Conservation (phyloP, 1,139 yeast genomes). For the Taiozyma sp. region DNA sequence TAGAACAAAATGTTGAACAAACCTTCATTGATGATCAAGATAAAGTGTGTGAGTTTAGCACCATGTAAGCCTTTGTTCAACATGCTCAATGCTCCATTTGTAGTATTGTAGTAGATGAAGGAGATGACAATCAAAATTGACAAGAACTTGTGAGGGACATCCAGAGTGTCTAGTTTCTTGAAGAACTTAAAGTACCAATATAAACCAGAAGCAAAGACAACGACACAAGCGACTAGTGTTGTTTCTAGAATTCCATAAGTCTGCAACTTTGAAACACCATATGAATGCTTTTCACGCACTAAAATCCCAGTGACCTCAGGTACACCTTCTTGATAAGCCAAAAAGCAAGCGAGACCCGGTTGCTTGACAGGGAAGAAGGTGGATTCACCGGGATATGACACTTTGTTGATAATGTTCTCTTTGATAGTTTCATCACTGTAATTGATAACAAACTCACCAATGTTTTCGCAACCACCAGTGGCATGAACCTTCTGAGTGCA, state of each 20-base stretch:
- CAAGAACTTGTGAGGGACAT: neutral
- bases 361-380: neutral
- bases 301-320: neutral
- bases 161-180: neutral
- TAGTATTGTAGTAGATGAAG: neutral
- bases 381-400: neutral
- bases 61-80: neutral
- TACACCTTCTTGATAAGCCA: conserved; percentile 3
- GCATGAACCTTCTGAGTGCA: neutral
- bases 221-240: neutral
- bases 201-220: neutral
- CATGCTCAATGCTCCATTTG: neutral
- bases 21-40: neutral
- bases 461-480: neutral
- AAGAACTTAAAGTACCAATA: neutral
- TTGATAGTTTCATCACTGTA: neutral
- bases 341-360: conserved; percentile 1
- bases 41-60: neutral
- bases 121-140: neutral
- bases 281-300: neutral
- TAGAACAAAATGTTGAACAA: neutral
- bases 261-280: neutral
- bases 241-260: neutral
- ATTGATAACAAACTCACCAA: conserved; percentile 1
- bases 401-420: neutral